These are phyloP conservation scores for Sparassis latifolia DNA, from an alignment of 1,284 basidiomycete genomes.

Conservation along the genomic window DNA sequence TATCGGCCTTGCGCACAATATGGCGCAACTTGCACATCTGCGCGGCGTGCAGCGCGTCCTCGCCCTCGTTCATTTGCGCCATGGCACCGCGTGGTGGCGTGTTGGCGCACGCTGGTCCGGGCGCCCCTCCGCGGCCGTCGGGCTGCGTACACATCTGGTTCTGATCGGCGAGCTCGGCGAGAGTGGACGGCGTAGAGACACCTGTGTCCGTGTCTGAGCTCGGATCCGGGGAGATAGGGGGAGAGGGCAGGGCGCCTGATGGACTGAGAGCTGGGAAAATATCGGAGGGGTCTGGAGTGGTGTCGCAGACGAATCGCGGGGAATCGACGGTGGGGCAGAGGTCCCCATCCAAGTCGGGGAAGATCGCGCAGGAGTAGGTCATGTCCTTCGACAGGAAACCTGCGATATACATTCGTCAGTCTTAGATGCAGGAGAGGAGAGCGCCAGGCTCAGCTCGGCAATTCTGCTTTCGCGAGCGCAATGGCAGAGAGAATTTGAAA, in stretches of 20 bases:
- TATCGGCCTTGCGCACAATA: conserved; percentile 47
- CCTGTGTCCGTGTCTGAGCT: conserved; percentile 2
- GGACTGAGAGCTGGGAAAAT: no score
- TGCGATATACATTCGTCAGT: conserved; percentile 12
- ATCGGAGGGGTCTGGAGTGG: no score
- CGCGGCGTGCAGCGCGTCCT: conserved; percentile 57
- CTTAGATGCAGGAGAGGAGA: conserved; percentile 3
- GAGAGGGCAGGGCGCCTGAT: no score
- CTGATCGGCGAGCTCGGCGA: conserved; percentile 7
- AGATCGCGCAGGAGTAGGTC: conserved; percentile 79
- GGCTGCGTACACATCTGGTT: conserved; percentile 2
- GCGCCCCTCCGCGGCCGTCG: conserved; percentile 1
- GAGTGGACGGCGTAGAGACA: conserved; percentile 11
- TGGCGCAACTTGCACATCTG: conserved; percentile 62
- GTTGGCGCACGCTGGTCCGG: neutral
- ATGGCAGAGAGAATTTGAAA: neutral
- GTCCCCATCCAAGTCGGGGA: conserved; percentile 58
- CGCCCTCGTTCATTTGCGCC: conserved; percentile 7
- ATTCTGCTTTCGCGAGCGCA: neutral
- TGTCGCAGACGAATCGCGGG: no score
- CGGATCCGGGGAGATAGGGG: neutral
- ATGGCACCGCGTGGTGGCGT: neutral
- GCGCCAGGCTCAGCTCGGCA: conserved; percentile 1
- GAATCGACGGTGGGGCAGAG: conserved; percentile 18
- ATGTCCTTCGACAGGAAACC: conserved; percentile 72